These are phyloP conservation scores for Kernera saxatilis DNA, from an alignment of 345 rosid species.

Conservation along the genomic window DNA sequence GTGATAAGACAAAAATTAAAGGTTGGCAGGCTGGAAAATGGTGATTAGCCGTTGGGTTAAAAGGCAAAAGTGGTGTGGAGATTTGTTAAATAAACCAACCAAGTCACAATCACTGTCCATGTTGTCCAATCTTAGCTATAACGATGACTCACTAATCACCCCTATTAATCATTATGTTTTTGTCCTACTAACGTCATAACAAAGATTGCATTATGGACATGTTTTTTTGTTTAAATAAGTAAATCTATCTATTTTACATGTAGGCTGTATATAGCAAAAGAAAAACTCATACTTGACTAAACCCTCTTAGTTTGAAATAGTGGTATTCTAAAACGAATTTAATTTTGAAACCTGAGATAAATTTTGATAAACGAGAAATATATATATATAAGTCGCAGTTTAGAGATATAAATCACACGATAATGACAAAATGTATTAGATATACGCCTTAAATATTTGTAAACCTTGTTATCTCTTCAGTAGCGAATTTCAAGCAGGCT, in stretches of 20 bases:
- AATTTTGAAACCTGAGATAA: no score
- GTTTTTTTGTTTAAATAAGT: neutral
- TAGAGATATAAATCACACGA: no score
- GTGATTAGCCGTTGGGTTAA: constrained; percentile 23
- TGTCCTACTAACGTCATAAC: neutral
- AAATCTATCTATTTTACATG: neutral
- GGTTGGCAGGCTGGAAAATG: constrained; percentile 13
- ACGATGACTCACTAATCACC: constrained; percentile 2
- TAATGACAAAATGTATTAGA: no score
- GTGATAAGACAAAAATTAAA: neutral
- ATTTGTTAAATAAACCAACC: constrained; percentile 6
- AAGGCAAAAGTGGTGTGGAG: constrained; percentile 1
- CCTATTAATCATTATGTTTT: constrained; percentile 3
- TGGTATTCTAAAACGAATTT: no score
- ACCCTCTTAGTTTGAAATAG: neutral
- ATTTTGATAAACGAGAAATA: no score
- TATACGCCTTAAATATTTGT: no score
- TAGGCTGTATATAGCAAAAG: no score
- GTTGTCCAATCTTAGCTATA: constrained; percentile 8
- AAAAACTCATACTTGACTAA: neutral
- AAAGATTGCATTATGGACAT: neutral
- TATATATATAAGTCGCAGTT: no score
- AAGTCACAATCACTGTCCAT: constrained; percentile 4
- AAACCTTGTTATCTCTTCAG: no score
- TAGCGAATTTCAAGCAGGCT: no score